A percentile compares a stretch with the other conserved stretches of the same genome.
Evolutionary conservation across 495 filamentous ascomycete species (phyloP).

Genomic region (Tuber brumale): DNA sequence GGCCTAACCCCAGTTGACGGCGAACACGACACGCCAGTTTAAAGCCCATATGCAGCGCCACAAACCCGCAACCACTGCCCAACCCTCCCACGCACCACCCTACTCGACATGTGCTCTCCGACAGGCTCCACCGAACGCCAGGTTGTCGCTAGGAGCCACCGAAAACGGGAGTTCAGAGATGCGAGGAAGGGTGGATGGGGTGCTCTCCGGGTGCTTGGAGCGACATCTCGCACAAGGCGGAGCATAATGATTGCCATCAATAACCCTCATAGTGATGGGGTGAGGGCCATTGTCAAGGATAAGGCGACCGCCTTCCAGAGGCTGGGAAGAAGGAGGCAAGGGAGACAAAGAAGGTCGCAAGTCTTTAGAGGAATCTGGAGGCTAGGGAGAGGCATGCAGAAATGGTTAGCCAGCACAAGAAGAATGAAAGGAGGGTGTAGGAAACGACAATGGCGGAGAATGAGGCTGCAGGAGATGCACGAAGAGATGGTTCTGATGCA

Average conservation of each 20-base stretch:
- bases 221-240: conserved; percentile 68
- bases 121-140: conserved; percentile 82
- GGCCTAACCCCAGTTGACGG: conserved; percentile 24
- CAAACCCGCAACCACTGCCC: conserved; percentile 49
- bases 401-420: not conserved
- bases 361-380: not conserved
- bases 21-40: not conserved
- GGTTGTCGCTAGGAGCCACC: conserved; percentile 76
- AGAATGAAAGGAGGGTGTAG: not conserved
- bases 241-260: conserved; percentile 46
- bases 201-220: conserved; percentile 90
- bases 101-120: conserved; percentile 85
- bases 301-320: not conserved
- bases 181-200: conserved; percentile 88
- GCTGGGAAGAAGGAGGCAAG: not conserved
- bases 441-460: not conserved
- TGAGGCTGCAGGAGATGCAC: not conserved
- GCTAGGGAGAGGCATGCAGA: not conserved
- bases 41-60: conserved; percentile 42
- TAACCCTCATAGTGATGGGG: conserved; percentile 27
- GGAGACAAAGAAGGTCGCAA: not conserved
- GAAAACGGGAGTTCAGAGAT: conserved; percentile 75
- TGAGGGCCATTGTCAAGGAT: conserved; percentile 36
- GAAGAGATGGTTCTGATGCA: not conserved
- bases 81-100: conserved; percentile 67